These are phyloP conservation scores for Aureobasidium sp. DNA, from an alignment of 2,329 filamentous ascomycete species.

Conservation along the genomic window DNA sequence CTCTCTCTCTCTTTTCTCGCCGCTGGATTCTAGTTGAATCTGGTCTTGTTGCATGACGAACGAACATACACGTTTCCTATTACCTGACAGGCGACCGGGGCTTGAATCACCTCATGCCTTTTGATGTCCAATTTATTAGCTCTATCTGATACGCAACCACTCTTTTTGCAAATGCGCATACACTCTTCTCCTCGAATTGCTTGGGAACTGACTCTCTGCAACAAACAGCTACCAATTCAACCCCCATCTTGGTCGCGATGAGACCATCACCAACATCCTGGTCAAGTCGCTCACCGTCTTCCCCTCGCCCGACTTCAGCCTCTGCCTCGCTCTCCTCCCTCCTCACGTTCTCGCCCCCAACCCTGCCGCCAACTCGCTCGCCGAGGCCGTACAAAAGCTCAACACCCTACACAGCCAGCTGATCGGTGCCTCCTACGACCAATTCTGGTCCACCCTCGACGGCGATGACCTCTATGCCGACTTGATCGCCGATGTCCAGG, in stretches of 20 bases:
- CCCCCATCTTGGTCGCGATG: slow-evolving; percentile 92
- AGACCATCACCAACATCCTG: slow-evolving; percentile 97
- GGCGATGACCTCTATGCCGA: slow-evolving; percentile 94
- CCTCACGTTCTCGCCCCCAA: slow-evolving; percentile 65
- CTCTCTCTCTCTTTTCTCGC: not conserved
- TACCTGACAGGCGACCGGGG: slow-evolving; percentile 66
- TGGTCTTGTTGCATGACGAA: slow-evolving; percentile 45
- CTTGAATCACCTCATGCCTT: slow-evolving; percentile 45
- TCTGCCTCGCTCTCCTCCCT: slow-evolving; percentile 88
- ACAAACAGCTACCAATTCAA: slow-evolving; percentile 90
- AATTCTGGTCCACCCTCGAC: slow-evolving; percentile 90
- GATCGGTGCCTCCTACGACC: slow-evolving; percentile 79
- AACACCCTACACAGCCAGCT: slow-evolving; percentile 78
- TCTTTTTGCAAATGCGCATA: not conserved
- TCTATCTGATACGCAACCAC: slow-evolving; percentile 56
- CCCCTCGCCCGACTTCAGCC: slow-evolving; percentile 89
- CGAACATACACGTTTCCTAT: slow-evolving; percentile 86
- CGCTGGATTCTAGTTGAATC: not conserved
- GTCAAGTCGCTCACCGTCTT: slow-evolving; percentile 97
- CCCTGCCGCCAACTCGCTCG: slow-evolving; percentile 52
- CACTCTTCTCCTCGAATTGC: too few relatives aligned
- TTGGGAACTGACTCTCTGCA: not conserved
- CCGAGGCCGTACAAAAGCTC: slow-evolving; percentile 87
- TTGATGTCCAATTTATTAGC: slow-evolving; percentile 66
- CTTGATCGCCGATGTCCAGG: slow-evolving; percentile 84